These are phyloP conservation scores for Hypoxylon lenormandii DNA, from an alignment of 495 filamentous ascomycete species.

Conservation along the genomic window DNA sequence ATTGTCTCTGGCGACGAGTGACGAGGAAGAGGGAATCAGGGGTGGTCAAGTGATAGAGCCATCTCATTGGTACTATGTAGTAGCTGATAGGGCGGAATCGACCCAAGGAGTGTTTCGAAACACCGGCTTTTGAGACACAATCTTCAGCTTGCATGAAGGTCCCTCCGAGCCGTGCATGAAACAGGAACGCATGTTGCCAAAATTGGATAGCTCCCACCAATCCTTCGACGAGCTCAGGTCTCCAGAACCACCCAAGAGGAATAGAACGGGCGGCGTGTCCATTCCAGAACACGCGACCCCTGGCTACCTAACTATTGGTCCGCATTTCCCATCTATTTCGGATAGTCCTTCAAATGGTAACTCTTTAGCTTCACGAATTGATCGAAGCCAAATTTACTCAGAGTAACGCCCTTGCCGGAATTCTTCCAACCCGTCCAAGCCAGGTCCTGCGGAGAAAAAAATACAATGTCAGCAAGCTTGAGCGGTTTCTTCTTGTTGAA, in stretches of 20 bases:
- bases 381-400: slow-evolving; percentile 91
- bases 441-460: slow-evolving; percentile 78
- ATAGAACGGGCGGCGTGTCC: slow-evolving; percentile 17
- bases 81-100: slow-evolving; percentile 26
- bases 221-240: slow-evolving; percentile 8
- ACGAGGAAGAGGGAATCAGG: slow-evolving; percentile 4
- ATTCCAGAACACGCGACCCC: slow-evolving; percentile 25
- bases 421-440: slow-evolving; percentile 99
- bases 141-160: slow-evolving; percentile 40
- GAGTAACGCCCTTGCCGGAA: slow-evolving; percentile 87
- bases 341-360: slow-evolving; percentile 91
- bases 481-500: slow-evolving; percentile 35
- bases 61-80: slow-evolving; percentile 27
- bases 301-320: slow-evolving; percentile 21
- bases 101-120: slow-evolving; percentile 41
- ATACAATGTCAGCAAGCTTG: slow-evolving; percentile 35
- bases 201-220: slow-evolving; percentile 30
- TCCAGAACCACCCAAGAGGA: slow-evolving; percentile 2
- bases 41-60: slow-evolving; percentile 16
- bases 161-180: slow-evolving; percentile 34
- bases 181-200: slow-evolving; percentile 34
- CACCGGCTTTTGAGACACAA: slow-evolving; percentile 38
- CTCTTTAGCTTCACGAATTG: slow-evolving; percentile 97
- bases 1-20: slow-evolving; percentile 29
- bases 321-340: slow-evolving; percentile 62